Conservation (phyloP, 768 basidiomycete genomes). For the Calocera viscosa region DNA sequence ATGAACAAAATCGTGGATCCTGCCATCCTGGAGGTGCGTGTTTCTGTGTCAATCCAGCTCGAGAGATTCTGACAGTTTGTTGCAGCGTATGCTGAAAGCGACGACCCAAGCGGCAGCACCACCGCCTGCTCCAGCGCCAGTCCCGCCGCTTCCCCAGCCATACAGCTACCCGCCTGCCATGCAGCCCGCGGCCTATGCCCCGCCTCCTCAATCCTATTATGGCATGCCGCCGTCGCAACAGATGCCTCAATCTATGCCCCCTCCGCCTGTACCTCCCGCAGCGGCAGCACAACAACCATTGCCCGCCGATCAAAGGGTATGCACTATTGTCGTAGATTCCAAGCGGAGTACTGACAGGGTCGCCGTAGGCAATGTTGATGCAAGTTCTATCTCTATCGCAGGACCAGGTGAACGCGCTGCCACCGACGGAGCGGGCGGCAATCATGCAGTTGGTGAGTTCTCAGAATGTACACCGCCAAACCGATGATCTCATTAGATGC, state of each 20-base stretch:
- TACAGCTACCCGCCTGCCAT: slow-evolving; percentile 21
- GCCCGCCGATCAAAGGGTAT: slow-evolving; percentile 43
- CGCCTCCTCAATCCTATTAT: slow-evolving; percentile 23
- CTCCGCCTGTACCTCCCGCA: slow-evolving; percentile 27
- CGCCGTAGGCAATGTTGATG: slow-evolving; percentile 59
- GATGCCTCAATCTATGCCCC: slow-evolving; percentile 22
- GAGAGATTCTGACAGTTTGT: neutral
- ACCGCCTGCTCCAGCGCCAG: slow-evolving; percentile 15
- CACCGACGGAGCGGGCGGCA: slow-evolving; percentile 62
- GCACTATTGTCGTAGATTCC: slow-evolving; percentile 19
- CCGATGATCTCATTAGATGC: slow-evolving; percentile 8
- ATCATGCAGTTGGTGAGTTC: slow-evolving; percentile 66
- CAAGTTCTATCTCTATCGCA: slow-evolving; percentile 72
- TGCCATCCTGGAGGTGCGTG: slow-evolving; percentile 58
- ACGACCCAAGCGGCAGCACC: slow-evolving; percentile 11
- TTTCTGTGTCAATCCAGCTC: slow-evolving; percentile 15
- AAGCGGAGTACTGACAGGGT: slow-evolving; percentile 17
- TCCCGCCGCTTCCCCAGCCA: slow-evolving; percentile 22
- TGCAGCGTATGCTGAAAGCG: slow-evolving; percentile 41
- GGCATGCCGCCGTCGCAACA: slow-evolving; percentile 23
- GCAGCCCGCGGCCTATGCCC: slow-evolving; percentile 26
- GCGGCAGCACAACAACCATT: slow-evolving; percentile 11
- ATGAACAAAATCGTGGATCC: slow-evolving; percentile 89
- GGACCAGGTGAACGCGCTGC: slow-evolving; percentile 72
- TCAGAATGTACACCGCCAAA: neutral